phyloP scores from a whole-genome alignment of 805 yeast genomes.

The Debaryomyces tyrocola region DNA sequence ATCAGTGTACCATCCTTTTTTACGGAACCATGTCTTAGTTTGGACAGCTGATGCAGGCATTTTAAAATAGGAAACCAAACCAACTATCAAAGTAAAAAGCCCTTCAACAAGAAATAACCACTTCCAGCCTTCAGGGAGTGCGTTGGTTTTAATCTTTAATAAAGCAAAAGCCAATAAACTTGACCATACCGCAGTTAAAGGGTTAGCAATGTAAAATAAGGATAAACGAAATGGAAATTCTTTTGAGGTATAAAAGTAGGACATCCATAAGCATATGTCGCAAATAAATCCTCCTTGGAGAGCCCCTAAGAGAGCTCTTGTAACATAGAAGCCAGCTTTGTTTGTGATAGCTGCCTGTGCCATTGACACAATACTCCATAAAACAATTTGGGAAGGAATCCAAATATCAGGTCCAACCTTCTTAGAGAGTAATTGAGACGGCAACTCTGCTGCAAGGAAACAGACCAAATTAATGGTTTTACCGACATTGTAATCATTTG shows the following conservation, averaged over 20 bases:
- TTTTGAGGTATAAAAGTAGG: slow-evolving; percentile 60
- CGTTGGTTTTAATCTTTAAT: slow-evolving; percentile 13
- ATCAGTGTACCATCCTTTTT: slow-evolving; percentile 38
- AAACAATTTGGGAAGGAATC: slow-evolving; percentile 57
- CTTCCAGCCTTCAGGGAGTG: slow-evolving; percentile 45
- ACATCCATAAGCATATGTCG: slow-evolving; percentile 61
- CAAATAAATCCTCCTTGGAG: slow-evolving; percentile 72
- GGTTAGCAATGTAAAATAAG: slow-evolving; percentile 57
- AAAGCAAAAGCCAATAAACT: slow-evolving; percentile 19
- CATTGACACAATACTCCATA: slow-evolving; percentile 59
- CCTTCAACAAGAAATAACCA: slow-evolving; percentile 72
- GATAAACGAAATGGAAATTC: slow-evolving; percentile 61
- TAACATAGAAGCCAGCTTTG: slow-evolving; percentile 43
- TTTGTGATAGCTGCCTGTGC: slow-evolving; percentile 48
- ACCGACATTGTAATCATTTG: slow-evolving; percentile 60
- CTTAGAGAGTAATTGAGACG: slow-evolving; percentile 67
- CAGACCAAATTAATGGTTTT: slow-evolving; percentile 52
- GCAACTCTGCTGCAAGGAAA: slow-evolving; percentile 59
- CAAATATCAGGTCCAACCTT: slow-evolving; percentile 61
- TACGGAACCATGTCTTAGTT: slow-evolving; percentile 49
- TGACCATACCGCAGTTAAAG: slow-evolving; percentile 42
- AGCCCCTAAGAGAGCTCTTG: slow-evolving; percentile 54
- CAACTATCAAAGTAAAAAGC: slow-evolving; percentile 52
- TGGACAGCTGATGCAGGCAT: slow-evolving; percentile 60
- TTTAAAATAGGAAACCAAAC: slow-evolving; percentile 41